Conservation (phyloP, 495 filamentous ascomycete genomes). For the Penicillium coffeae region DNA sequence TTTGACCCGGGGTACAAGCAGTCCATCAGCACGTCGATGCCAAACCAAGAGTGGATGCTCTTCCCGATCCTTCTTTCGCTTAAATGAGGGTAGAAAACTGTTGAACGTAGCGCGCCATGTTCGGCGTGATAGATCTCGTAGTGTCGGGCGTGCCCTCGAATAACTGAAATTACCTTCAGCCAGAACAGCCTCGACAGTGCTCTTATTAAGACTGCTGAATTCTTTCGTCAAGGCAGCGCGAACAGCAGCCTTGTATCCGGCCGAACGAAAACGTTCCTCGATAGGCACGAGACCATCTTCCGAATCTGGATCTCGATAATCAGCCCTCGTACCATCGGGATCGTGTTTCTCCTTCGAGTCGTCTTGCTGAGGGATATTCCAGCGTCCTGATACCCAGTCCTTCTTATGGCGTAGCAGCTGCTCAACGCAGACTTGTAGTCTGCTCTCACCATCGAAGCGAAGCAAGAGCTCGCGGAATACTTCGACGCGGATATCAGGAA, state of each 20-base stretch:
- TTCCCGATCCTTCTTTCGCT: conserved; percentile 55
- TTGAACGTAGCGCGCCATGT: conserved; percentile 85
- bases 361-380: conserved; percentile 47
- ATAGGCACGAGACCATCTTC: conserved; percentile 46
- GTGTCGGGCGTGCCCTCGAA: conserved; percentile 65
- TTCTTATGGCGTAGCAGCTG: conserved; percentile 73
- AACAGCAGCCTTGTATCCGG: conserved; percentile 69
- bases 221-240: conserved; percentile 63
- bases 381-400: conserved; percentile 70
- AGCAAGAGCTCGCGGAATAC: conserved; percentile 89
- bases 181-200: conserved; percentile 80
- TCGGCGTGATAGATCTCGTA: conserved; percentile 69
- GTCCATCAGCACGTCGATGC: conserved; percentile 48
- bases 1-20: conserved; percentile 56
- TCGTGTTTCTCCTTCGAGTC: conserved; percentile 11
- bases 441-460: conserved; percentile 76
- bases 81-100: conserved; percentile 66
- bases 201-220: conserved; percentile 75
- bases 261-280: conserved; percentile 71
- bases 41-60: conserved; percentile 63
- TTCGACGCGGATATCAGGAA: conserved; percentile 82
- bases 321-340: conserved; percentile 10
- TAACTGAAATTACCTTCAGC: conserved; percentile 91
- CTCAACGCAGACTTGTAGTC: conserved; percentile 81
- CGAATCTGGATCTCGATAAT: conserved; percentile 4